Evolutionary conservation across 148 eudicot species (phyloP).

Genomic region (Arctostaphylos glauca): DNA sequence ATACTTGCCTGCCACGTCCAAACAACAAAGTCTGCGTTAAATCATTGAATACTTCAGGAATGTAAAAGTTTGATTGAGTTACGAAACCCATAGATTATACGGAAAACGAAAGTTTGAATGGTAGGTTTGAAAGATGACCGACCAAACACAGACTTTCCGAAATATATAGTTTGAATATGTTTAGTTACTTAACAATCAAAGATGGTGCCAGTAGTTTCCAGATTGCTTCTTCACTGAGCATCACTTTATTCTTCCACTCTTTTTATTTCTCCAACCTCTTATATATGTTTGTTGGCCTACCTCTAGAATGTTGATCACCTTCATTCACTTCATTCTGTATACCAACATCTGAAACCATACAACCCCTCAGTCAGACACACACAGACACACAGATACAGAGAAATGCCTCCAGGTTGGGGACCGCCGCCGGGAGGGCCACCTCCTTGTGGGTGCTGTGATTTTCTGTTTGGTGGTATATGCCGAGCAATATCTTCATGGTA

Average conservation of each 20-base stretch:
- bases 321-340: not conserved
- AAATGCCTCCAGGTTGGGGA: conserved; percentile 15
- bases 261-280: not conserved
- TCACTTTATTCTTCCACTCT: not conserved
- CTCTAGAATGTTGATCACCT: not conserved
- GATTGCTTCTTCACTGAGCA: not conserved
- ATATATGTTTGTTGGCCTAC: not conserved
- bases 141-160: not conserved
- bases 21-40: too few species aligned
- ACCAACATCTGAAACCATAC: not conserved
- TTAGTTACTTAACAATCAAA: not conserved
- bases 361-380: not conserved
- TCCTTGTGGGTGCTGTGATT: conserved; percentile 15
- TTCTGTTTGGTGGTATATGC: conserved; percentile 12
- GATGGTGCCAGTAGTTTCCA: conserved; percentile 2
- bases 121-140: not conserved
- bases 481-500: conserved; percentile 13
- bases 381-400: not conserved
- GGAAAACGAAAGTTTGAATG: not conserved
- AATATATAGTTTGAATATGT: not conserved
- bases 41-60: too few species aligned
- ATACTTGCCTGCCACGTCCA: too few species aligned
- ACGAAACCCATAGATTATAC: not conserved
- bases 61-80: too few species aligned
- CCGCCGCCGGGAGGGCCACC: conserved; percentile 15